phyloP scores from a whole-genome alignment of 1,139 yeast genomes.

The Taphrina sp. region DNA sequence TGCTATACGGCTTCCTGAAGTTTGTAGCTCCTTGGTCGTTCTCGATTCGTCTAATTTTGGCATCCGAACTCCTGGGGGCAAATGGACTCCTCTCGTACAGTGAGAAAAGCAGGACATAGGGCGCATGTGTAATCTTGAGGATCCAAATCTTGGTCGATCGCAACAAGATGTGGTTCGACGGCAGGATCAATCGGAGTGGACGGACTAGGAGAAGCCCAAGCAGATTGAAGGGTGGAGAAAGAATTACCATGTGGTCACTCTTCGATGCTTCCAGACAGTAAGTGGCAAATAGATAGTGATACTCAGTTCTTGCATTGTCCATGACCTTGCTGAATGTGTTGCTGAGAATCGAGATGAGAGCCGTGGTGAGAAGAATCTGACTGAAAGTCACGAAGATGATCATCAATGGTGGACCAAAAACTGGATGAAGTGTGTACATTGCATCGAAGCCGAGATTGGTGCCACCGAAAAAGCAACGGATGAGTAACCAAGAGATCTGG shows the following conservation, averaged over 20 bases:
- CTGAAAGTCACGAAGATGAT: slow-evolving; percentile 39
- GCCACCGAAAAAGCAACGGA: slow-evolving; percentile 44
- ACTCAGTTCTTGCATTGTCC: slow-evolving; percentile 41
- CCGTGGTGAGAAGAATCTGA: slow-evolving; percentile 43
- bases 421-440: slow-evolving; percentile 42
- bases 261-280: slow-evolving; percentile 39
- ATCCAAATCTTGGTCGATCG: slow-evolving; percentile 39
- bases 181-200: slow-evolving; percentile 41
- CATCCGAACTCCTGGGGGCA: slow-evolving; percentile 11
- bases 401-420: slow-evolving; percentile 44
- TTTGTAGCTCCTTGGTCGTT: not conserved
- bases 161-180: slow-evolving; percentile 39
- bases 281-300: slow-evolving; percentile 14
- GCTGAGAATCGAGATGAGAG: slow-evolving; percentile 44
- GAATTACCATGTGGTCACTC: slow-evolving; percentile 43
- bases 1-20: not conserved
- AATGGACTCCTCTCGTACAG: slow-evolving; percentile 38
- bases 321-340: slow-evolving; percentile 43
- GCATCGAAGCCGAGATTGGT: slow-evolving; percentile 43
- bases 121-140: slow-evolving; percentile 43
- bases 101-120: slow-evolving; percentile 41
- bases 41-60: not conserved
- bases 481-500: slow-evolving; percentile 44
- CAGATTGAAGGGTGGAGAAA: slow-evolving; percentile 45
- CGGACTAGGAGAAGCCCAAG: slow-evolving; percentile 41